These are phyloP conservation scores for Cryptosporidium meleagridis DNA, from an alignment of 169 alveolate species.

Conservation along the genomic window DNA sequence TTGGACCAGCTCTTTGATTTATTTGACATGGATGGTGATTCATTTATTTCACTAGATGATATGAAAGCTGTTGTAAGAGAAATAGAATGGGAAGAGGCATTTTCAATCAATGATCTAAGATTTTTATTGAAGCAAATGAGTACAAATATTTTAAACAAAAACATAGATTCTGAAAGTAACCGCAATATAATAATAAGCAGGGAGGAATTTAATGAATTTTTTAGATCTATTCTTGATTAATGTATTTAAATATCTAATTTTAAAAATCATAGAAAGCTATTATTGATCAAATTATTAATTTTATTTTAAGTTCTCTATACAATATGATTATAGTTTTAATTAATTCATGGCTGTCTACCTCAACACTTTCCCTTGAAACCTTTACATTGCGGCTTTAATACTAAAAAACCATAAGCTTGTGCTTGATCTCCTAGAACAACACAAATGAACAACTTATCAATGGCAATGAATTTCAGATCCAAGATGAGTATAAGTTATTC, in stretches of 20 bases:
- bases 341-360: background rate
- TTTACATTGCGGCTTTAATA: background rate
- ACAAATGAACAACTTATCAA: background rate
- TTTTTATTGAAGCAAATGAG: slow-evolving; percentile 47
- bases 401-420: background rate
- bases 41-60: slow-evolving; percentile 63
- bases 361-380: background rate
- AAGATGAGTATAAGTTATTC: background rate
- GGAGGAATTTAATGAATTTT: slow-evolving; percentile 58
- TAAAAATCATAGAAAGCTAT: background rate
- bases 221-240: slow-evolving; percentile 63
- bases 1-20: slow-evolving; percentile 43
- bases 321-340: background rate
- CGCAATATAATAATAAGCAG: slow-evolving; percentile 26
- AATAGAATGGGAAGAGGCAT: slow-evolving; percentile 65
- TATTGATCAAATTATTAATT: background rate
- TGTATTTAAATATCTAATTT: background rate
- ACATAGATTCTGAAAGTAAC: slow-evolving; percentile 7
- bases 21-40: slow-evolving; percentile 68
- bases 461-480: background rate
- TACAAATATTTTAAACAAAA: slow-evolving; percentile 12
- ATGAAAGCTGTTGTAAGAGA: slow-evolving; percentile 33
- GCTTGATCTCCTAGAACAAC: background rate
- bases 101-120: slow-evolving; percentile 17
- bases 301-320: background rate